These are phyloP conservation scores for Cordyceps fumosorosea DNA, from an alignment of 2,329 filamentous ascomycete genomes.

Conservation along the genomic window DNA sequence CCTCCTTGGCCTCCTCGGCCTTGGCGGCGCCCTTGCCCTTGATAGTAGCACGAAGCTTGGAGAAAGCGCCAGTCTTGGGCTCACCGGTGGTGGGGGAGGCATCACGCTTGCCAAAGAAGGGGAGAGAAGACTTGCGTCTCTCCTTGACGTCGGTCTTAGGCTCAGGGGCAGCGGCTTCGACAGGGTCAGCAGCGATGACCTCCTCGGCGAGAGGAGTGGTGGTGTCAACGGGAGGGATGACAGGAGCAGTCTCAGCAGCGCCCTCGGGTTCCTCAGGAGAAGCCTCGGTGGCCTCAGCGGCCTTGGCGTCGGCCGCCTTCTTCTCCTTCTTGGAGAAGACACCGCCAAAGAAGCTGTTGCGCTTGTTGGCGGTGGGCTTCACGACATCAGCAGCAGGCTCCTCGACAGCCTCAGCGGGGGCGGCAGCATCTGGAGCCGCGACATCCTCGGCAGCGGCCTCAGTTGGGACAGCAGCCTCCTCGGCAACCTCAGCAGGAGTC, in stretches of 20 bases:
- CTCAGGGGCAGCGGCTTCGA: slow-evolving; percentile 43
- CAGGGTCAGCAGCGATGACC: slow-evolving; percentile 41
- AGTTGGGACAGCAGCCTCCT: slow-evolving; percentile 26
- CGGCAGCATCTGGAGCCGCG: slow-evolving; percentile 26
- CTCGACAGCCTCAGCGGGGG: slow-evolving; percentile 35
- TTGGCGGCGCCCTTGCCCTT: slow-evolving; percentile 40
- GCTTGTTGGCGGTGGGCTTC: slow-evolving; percentile 47
- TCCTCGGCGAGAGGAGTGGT: slow-evolving; percentile 51
- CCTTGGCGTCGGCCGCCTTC: slow-evolving; percentile 48
- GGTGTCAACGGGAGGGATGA: slow-evolving; percentile 53
- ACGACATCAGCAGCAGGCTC: slow-evolving; percentile 30
- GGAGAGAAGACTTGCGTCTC: slow-evolving; percentile 76
- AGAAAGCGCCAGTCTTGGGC: slow-evolving; percentile 46
- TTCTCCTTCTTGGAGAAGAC: slow-evolving; percentile 51
- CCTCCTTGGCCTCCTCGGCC: slow-evolving; percentile 29
- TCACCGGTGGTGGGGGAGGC: slow-evolving; percentile 52
- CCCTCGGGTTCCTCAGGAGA: slow-evolving; percentile 34
- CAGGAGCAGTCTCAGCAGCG: slow-evolving; percentile 47
- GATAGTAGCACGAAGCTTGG: slow-evolving; percentile 54
- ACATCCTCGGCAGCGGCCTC: slow-evolving; percentile 25
- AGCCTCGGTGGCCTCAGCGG: slow-evolving; percentile 28
- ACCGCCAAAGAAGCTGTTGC: slow-evolving; percentile 49
- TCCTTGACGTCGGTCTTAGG: slow-evolving; percentile 60
- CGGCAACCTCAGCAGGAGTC: slow-evolving; percentile 24
- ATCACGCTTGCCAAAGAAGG: slow-evolving; percentile 77